Evolutionary conservation across 2,329 filamentous ascomycete genomes (phyloP), one percentile per base, ranked within the genome.

Genomic region (Fusarium neocosmosporiellum): DNA sequence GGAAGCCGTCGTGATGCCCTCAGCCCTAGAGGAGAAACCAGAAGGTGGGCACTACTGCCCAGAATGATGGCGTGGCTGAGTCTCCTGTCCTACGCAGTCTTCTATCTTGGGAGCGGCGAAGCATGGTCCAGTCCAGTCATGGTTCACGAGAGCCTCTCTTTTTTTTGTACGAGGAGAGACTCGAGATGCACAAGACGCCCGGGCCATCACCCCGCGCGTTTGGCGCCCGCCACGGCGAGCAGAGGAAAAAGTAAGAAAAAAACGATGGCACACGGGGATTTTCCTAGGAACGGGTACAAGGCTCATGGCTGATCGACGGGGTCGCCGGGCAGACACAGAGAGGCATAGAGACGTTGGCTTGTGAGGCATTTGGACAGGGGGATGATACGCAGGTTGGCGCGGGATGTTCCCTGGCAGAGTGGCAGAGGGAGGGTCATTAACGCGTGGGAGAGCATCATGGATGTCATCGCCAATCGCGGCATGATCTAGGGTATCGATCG

Each of bases 381-480:
- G 29, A 33, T 29, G 37, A 29, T 10, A 74, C 41, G 65, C 43
- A 63, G 71, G 65, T 69, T 65, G 66, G 55, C 67, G 75, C 73
- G 73, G 75, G 71, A 73, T 74, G 67, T 72, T 73, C 73, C 65
- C 46, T 77, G 65, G 59, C 65, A 50, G 36, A 31, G 13, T 24
- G 36, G n/a, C n/a, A n/a, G 43, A 43, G 18, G 24, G 41, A 46
- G 43, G 57, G 62, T 39, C 41, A 65, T 69, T 57, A 50, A 63
- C 65, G 67, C 60, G 72, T 69, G 68, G 69, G 69, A 70, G 66
- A 65, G 61, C 65, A 71, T 55, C 61, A 69, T 31, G 62, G 55
- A 64, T 69, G 73, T 36, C 63, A 77, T 77, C 72, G 75, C 75
- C 65, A 77, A 77, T 67, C 71, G 75, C 75, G 71, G 71, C 66